phyloP scores from a whole-genome alignment of 345 rosid genomes.

The Populus deltoides region DNA sequence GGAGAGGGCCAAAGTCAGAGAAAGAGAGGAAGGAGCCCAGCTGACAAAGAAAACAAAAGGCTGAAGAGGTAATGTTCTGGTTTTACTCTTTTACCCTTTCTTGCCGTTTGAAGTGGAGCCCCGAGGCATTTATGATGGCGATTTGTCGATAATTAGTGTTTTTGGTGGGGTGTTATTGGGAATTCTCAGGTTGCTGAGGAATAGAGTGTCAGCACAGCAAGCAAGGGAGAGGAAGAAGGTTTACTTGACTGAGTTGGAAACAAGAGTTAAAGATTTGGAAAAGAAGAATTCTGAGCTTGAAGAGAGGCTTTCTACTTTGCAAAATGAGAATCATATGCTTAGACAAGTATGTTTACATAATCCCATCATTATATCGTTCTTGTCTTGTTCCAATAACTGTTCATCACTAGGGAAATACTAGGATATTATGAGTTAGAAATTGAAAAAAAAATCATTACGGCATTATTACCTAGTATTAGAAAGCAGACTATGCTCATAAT shows the following conservation, averaged over 20 bases:
- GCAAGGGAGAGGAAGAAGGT: conserved; percentile 98
- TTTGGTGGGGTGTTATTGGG: not conserved
- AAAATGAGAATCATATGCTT: conserved; percentile 98
- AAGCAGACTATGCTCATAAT: not conserved
- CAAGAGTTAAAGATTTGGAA: conserved; percentile 79
- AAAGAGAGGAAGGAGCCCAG: conserved; percentile 82
- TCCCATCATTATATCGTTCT: not conserved
- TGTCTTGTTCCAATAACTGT: not conserved
- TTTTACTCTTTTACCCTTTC: not conserved
- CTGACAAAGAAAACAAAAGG: conserved; percentile 90
- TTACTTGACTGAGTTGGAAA: conserved; percentile 75
- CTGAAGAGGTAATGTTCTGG: conserved; percentile 56
- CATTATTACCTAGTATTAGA: too few species aligned
- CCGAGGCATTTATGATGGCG: not conserved
- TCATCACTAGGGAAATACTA: not conserved
- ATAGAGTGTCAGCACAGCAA: conserved; percentile 99
- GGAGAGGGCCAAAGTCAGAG: conserved; percentile 63
- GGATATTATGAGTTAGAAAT: not conserved
- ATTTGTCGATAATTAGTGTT: conserved; percentile 10
- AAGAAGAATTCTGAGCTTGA: conserved; percentile 88
- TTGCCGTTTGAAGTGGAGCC: not conserved
- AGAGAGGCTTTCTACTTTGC: conserved; percentile 84
- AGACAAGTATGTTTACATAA: conserved; percentile 57
- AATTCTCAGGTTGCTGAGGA: conserved; percentile 76
- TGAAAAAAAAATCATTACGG: not conserved